Evolutionary conservation across 2,329 filamentous ascomycete species (phyloP).

Genomic region (Lasiodiplodia citricola): DNA sequence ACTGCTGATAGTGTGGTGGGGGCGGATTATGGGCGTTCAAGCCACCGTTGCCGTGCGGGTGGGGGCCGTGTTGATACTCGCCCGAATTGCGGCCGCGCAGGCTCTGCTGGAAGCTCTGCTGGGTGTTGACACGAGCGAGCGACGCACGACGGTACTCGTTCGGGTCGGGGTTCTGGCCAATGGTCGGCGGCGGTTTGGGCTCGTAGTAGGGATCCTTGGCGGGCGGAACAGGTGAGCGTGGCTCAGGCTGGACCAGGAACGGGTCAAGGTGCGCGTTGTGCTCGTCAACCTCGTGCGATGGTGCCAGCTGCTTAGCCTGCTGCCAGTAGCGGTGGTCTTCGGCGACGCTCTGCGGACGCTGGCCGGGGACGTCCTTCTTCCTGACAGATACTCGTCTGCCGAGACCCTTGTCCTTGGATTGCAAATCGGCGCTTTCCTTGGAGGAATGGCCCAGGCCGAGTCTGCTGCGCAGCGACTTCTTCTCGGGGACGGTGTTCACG

Average conservation of each 20-base stretch:
- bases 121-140: slow-evolving; percentile 44
- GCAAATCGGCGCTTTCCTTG: slow-evolving; percentile 33
- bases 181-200: not conserved
- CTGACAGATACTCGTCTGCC: slow-evolving; percentile 43
- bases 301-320: slow-evolving; percentile 37
- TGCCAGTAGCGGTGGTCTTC: slow-evolving; percentile 35
- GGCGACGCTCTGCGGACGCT: slow-evolving; percentile 37
- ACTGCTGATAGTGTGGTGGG: slow-evolving; percentile 19
- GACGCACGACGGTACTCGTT: slow-evolving; percentile 19
- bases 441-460: slow-evolving; percentile 26
- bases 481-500: slow-evolving; percentile 24
- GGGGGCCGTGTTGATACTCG: slow-evolving; percentile 48
- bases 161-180: slow-evolving; percentile 10
- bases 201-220: slow-evolving; percentile 40
- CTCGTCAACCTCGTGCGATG: slow-evolving; percentile 43
- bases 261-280: slow-evolving; percentile 40
- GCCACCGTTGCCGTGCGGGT: slow-evolving; percentile 38
- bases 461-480: slow-evolving; percentile 27
- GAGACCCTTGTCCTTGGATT: slow-evolving; percentile 34
- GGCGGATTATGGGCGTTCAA: slow-evolving; percentile 18
- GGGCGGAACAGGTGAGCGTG: slow-evolving; percentile 40
- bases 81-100: slow-evolving; percentile 38
- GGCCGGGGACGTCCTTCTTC: slow-evolving; percentile 37
- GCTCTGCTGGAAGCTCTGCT: slow-evolving; percentile 39
- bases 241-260: slow-evolving; percentile 39